These are phyloP conservation scores for Aureobasidium lini DNA, from an alignment of 2,329 filamentous ascomycete species.

Conservation along the genomic window DNA sequence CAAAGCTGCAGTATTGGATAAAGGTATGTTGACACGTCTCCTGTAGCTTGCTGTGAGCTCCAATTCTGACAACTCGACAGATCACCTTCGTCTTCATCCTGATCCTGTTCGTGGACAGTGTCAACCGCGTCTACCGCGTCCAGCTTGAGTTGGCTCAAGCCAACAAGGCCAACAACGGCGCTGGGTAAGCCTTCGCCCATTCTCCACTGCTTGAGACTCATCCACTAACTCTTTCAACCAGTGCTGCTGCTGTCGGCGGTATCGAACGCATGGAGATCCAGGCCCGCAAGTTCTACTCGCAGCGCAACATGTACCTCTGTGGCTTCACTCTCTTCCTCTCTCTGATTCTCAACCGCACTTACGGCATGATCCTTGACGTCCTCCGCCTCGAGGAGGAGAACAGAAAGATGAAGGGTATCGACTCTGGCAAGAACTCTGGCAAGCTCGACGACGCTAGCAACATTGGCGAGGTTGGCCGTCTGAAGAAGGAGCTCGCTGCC, in stretches of 20 bases:
- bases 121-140: conserved; percentile 92
- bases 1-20: conserved; percentile 93
- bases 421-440: conserved; percentile 59
- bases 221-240: conserved; percentile 26
- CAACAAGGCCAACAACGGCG: conserved; percentile 50
- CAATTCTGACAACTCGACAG: conserved; percentile 30
- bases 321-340: conserved; percentile 99
- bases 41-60: not conserved
- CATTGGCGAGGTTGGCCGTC: conserved; percentile 63
- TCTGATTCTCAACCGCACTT: conserved; percentile 97
- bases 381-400: conserved; percentile 89
- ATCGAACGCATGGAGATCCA: conserved; percentile 97
- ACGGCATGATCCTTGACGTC: conserved; percentile 90
- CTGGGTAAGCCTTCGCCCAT: conserved; percentile 38
- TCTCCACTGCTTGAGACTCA: not conserved
- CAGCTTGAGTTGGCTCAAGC: conserved; percentile 77
- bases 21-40: conserved; percentile 50
- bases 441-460: conserved; percentile 67
- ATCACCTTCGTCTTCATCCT: conserved; percentile 99
- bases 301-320: conserved; percentile 99
- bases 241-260: conserved; percentile 65
- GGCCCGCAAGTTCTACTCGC: conserved; percentile 99
- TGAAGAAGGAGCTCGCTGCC: conserved; percentile 59
- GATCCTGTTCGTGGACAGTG: conserved; percentile 95
- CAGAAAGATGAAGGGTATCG: conserved; percentile 65